Evolutionary conservation across 2,329 filamentous ascomycete species (phyloP), one percentile per base, ranked within the genome.

Genomic region (Ophiostoma australiae): DNA sequence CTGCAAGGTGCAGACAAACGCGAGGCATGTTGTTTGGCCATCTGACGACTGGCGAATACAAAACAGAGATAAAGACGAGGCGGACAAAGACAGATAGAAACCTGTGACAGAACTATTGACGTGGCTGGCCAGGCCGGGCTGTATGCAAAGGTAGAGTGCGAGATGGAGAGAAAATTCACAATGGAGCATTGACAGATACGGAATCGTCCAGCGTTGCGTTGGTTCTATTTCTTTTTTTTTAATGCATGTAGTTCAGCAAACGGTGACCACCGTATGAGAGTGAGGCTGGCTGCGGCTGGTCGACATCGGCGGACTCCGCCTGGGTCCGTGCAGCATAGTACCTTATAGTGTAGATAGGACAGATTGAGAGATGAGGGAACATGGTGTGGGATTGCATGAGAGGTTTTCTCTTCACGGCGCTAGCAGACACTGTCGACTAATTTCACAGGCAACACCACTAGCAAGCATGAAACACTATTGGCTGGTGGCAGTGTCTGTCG

Each of bases 71-170:
- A 20, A 33, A 65, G 58, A 35, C 27, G 6, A 65, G 10, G 27
- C 13, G 15, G 3, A 37, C 17, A 67, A n/a, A 41, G 63, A 41
- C 15, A 2, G 63, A 67, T 35, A 41, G 63, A 66, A n/a, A n/a
- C 17, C 4, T 37, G 31, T 11, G 63, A 66, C 63, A 67, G 20
- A 39, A 67, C n/a, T 41, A 67, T 67, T 67, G 63, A 67, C 13
- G 27, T 27, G 52, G 58, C 58, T 65, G 58, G 31, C 58, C 58
- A 33, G 58, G 20, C 52, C 52, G 10, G 52, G 52, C 23, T 27
- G 23, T 8, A 58, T 58, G 10, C 27, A 31, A 31, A 31, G 3
- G 27, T 31, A 31, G 8, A 27, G 52, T 58, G 23, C 8, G 10
- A 27, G 27, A 58, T 58, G 23, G 52, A 58, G 10, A 23, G 52